A percentile compares a stretch with the other conserved stretches of the same genome.
Evolutionary conservation across 352 stramenopile species (phyloP).

Genomic region (Phytopythium delawarense): DNA sequence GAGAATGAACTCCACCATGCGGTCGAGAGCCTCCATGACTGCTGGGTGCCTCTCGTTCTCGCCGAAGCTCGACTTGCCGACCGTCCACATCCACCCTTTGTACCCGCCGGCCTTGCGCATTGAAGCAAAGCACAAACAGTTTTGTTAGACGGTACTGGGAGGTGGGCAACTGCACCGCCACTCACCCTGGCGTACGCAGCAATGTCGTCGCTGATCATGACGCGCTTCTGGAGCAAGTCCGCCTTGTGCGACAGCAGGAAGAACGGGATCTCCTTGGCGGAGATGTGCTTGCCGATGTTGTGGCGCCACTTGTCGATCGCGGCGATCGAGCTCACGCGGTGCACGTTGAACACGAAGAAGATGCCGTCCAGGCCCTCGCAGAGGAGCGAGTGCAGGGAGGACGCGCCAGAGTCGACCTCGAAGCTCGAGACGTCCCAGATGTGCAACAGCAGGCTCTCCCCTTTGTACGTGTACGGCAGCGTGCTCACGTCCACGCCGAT

Average conservation of each 20-base stretch:
- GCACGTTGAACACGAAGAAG: constrained; percentile 88
- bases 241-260: constrained; percentile 83
- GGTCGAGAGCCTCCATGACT: constrained; percentile 65
- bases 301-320: constrained; percentile 84
- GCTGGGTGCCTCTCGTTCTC: constrained; percentile 81
- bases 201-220: constrained; percentile 87
- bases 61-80: constrained; percentile 65
- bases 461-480: constrained; percentile 36
- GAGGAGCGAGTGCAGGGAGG: constrained; percentile 63
- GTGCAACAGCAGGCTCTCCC: constrained; percentile 50
- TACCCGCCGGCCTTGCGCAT: constrained; percentile 49
- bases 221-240: constrained; percentile 77
- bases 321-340: constrained; percentile 83
- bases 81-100: constrained; percentile 84
- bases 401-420: constrained; percentile 57
- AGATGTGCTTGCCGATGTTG: constrained; percentile 64
- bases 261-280: constrained; percentile 70
- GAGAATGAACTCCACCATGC: constrained; percentile 65
- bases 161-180: neutral
- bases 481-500: constrained; percentile 75
- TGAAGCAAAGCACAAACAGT: neutral
- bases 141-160: neutral
- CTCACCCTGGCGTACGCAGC: constrained; percentile 56
- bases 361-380: constrained; percentile 80
- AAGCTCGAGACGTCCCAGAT: constrained; percentile 78